phyloP scores from a whole-genome alignment of 768 basidiomycete genomes.

The Kwoniella sp. region DNA sequence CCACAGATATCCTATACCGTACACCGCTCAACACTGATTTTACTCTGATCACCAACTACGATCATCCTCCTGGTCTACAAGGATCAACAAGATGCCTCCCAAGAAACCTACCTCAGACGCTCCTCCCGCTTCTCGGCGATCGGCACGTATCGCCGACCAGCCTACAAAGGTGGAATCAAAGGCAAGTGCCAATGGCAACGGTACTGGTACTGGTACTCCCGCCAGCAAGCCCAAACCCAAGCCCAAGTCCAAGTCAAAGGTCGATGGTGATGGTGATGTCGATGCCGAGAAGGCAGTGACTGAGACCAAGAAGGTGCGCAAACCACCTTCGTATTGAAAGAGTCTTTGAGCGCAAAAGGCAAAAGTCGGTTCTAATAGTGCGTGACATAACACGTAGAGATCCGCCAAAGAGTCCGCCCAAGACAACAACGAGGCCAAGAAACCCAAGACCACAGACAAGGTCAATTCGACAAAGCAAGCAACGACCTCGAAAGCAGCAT shows the following conservation, averaged over 20 bases:
- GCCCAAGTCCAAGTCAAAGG: background rate
- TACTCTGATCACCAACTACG: too few relatives aligned
- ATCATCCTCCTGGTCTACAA: too few relatives aligned
- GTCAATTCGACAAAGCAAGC: slow-evolving; percentile 32
- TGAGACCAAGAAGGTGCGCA: slow-evolving; percentile 39
- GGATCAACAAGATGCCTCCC: slow-evolving; percentile 14
- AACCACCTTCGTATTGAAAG: background rate
- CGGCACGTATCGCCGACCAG: slow-evolving; percentile 20
- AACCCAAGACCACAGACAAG: slow-evolving; percentile 27
- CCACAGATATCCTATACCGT: too few relatives aligned
- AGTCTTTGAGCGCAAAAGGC: slow-evolving; percentile 32
- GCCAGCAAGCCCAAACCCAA: background rate
- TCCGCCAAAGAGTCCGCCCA: slow-evolving; percentile 17
- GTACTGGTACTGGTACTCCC: background rate
- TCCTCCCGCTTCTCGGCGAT: slow-evolving; percentile 16
- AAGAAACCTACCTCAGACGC: slow-evolving; percentile 8
- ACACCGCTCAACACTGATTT: too few relatives aligned
- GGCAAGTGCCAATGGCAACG: slow-evolving; percentile 6
- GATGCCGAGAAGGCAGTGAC: slow-evolving; percentile 15
- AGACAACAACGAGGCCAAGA: slow-evolving; percentile 14
- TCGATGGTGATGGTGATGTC: background rate
- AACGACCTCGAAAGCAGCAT: background rate
- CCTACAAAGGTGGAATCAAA: background rate
- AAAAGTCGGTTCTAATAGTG: too few relatives aligned
- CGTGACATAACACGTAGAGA: too few relatives aligned